Evolutionary conservation across 148 eudicot species (phyloP).

Genomic region (Chenopodium album): DNA sequence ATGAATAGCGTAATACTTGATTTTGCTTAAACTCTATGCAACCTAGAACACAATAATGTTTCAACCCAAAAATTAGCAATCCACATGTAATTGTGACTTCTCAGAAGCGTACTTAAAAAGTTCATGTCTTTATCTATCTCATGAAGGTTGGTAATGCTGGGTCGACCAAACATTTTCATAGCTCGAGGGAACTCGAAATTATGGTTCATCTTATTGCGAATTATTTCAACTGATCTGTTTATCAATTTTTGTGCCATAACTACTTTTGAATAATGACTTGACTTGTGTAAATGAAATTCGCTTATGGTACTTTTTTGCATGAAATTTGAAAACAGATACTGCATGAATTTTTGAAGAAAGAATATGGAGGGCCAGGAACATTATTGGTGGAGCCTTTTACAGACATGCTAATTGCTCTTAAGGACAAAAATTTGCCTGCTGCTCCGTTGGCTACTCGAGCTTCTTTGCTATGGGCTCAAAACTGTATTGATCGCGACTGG

Average conservation of each 20-base stretch:
- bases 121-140: background rate
- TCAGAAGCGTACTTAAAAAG: background rate
- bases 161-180: background rate
- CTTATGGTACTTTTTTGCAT: slow-evolving; percentile 16
- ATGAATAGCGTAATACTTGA: background rate
- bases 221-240: slow-evolving; percentile 2
- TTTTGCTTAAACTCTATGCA: background rate
- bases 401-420: slow-evolving; percentile 51
- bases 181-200: background rate
- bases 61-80: background rate
- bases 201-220: slow-evolving; percentile 2
- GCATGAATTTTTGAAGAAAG: slow-evolving; percentile 52
- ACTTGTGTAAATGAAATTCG: slow-evolving; percentile 1
- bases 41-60: background rate
- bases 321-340: slow-evolving; percentile 42
- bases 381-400: slow-evolving; percentile 78
- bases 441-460: slow-evolving; percentile 54
- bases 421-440: slow-evolving; percentile 54
- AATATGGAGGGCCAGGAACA: slow-evolving; percentile 75
- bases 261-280: background rate
- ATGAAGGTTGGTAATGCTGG: background rate
- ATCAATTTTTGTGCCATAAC: slow-evolving; percentile 8
- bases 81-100: background rate
- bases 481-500: slow-evolving; percentile 47
- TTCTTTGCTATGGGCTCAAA: slow-evolving; percentile 56